A percentile compares a stretch with the other conserved stretches of the same genome.
These are phyloP conservation scores for Colletotrichum graminicola DNA, from an alignment of 2,329 filamentous ascomycete species.

Conservation along the genomic window DNA sequence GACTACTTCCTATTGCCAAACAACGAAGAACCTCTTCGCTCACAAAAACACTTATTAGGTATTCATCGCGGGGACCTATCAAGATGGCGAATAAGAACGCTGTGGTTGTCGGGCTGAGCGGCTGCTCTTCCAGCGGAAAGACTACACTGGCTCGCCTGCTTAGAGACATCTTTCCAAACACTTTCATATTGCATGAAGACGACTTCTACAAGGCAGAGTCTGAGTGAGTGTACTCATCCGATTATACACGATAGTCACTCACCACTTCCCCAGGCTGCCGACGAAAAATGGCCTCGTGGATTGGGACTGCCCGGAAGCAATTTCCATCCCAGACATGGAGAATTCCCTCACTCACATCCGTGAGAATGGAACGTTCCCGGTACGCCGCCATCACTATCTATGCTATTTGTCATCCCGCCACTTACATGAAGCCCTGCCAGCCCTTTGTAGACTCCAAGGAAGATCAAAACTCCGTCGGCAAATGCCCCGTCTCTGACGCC, in stretches of 20 bases:
- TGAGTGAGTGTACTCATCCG: slow-evolving; percentile 62
- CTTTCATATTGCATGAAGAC: slow-evolving; percentile 92
- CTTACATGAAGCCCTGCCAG: slow-evolving; percentile 49
- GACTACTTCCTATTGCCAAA: neutral
- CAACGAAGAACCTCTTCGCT: neutral
- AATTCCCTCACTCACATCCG: slow-evolving; percentile 78
- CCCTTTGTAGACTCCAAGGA: slow-evolving; percentile 67
- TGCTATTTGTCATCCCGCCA: slow-evolving; percentile 42
- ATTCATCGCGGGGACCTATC: neutral
- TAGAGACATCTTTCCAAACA: slow-evolving; percentile 80
- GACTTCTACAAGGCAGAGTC: slow-evolving; percentile 92
- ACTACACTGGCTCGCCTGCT: slow-evolving; percentile 91
- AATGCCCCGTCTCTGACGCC: slow-evolving; percentile 63
- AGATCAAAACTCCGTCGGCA: slow-evolving; percentile 72
- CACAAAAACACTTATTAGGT: neutral
- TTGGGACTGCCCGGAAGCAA: slow-evolving; percentile 89
- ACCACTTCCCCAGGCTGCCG: slow-evolving; percentile 60
- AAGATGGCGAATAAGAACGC: slow-evolving; percentile 58
- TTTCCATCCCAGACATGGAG: slow-evolving; percentile 78
- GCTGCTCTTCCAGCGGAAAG: slow-evolving; percentile 93
- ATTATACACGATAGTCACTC: slow-evolving; percentile 12
- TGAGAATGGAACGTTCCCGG: slow-evolving; percentile 73
- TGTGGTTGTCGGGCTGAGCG: slow-evolving; percentile 84
- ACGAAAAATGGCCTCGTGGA: slow-evolving; percentile 75
- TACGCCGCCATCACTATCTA: slow-evolving; percentile 52